Evolutionary conservation across 2,329 filamentous ascomycete genomes (phyloP), one percentile per base, ranked within the genome.

Genomic region (Graphiopsis chlorocephala): DNA sequence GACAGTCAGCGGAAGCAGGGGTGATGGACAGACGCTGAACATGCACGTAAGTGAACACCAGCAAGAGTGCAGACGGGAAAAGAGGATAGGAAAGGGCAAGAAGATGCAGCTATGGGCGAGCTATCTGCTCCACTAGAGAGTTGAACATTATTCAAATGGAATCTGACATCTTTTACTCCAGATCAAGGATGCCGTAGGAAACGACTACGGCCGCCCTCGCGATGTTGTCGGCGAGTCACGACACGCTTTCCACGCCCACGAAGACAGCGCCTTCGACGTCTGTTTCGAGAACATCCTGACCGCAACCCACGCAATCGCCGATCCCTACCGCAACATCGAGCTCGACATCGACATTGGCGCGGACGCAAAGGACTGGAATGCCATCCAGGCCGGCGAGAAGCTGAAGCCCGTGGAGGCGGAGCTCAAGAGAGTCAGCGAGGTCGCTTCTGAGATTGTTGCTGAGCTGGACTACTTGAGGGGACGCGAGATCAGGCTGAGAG

Each of bases 351-450:
- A 97, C 78, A 96, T 97, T 73, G 93, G 93, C 74, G 93, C 93
- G 79, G 93, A 97, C 78, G 95, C 95, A 70, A 96, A 96, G 80
- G 95, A 99, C 82, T 99, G 95, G 95, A 93, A 90, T 70, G 92
- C 92, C 72, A 96, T 97, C 77, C 92, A 97, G 81, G 92, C 91
- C 65, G 90, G 88, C 69, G 93, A 97, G 86, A 97, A 97, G 85
- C 88, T 97, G 72, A 96, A 96, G 86, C 93, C 93, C 57, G 88
- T 97, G 72, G 95, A 99, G 82, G 93, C 92, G 20, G 95, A 98
- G 78, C 86, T 99, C 75, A 89, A 93, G 74, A 88, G 93, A 71
- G 91, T 98, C 75, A 93, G 97, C 78, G 95, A 97, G 81, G 85
- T 94, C 76, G 90, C 96, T 45, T 85, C 84, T 70, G 94, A 98